Evolutionary conservation across 2,329 filamentous ascomycete genomes (phyloP).

Genomic region (Trichoderma sp.): DNA sequence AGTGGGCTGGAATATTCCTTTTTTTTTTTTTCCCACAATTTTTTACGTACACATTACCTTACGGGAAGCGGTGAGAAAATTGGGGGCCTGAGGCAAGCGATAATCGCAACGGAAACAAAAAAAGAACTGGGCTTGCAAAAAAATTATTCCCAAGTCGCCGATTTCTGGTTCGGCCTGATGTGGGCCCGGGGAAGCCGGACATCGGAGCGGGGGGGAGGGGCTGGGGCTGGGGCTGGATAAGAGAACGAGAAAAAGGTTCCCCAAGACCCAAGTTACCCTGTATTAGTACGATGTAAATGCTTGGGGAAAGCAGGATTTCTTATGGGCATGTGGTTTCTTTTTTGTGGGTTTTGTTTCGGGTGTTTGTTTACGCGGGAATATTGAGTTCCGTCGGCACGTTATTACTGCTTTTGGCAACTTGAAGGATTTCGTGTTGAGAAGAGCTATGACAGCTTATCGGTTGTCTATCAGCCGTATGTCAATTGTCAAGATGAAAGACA

Average conservation of each 20-base stretch:
- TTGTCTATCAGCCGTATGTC: not conserved
- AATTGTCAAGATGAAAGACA: not conserved
- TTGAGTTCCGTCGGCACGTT: not conserved
- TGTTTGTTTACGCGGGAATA: not conserved
- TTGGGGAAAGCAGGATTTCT: not conserved
- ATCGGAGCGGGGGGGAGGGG: slow-evolving; percentile 11
- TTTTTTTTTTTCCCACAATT: not conserved
- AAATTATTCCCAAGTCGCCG: not conserved
- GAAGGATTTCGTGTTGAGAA: not conserved
- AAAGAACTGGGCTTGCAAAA: not conserved
- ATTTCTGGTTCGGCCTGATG: not conserved
- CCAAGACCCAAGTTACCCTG: not conserved
- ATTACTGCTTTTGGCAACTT: not conserved
- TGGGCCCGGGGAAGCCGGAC: slow-evolving; percentile 6
- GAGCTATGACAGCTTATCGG: not conserved
- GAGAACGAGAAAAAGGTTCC: not conserved
- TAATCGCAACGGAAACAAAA: not conserved
- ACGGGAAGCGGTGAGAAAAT: not conserved
- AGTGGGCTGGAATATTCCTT: not conserved
- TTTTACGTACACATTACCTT: not conserved
- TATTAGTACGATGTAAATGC: not conserved
- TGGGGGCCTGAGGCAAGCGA: not conserved
- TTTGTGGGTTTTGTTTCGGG: not conserved
- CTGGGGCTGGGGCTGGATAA: not conserved
- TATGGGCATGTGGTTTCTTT: not conserved